Percentiles rank a stretch among this genome's conserved stretches.
Conservation (phyloP, 208 protist species). For the Spongospora subterranea region DNA sequence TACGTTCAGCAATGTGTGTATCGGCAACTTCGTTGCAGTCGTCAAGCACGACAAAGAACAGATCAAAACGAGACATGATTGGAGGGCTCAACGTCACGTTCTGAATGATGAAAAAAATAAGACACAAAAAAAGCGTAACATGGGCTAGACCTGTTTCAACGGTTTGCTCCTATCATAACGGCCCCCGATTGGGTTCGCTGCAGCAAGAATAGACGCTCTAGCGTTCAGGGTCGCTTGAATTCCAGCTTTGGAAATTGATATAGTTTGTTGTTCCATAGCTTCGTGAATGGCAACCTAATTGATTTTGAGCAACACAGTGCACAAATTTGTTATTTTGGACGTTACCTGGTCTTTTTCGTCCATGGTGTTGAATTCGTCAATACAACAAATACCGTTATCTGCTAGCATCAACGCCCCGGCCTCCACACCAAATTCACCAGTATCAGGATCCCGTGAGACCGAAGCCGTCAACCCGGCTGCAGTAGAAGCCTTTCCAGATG, state of each 20-base stretch:
- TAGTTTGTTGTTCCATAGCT: conserved; percentile 99
- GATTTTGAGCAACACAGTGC: neutral
- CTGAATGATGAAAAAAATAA: conserved; percentile 67
- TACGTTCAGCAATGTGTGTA: conserved; percentile 93
- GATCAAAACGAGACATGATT: conserved; percentile 99
- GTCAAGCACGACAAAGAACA: conserved; percentile 99
- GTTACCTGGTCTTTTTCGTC: conserved; percentile 93
- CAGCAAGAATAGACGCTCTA: conserved; percentile 86
- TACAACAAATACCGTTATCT: conserved; percentile 99
- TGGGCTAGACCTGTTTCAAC: conserved; percentile 1
- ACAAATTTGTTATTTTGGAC: neutral
- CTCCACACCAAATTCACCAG: conserved; percentile 98
- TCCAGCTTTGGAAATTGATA: conserved; percentile 96
- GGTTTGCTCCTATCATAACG: conserved; percentile 70
- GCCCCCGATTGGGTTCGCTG: conserved; percentile 96
- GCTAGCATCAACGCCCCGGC: conserved; percentile 99
- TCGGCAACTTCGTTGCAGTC: conserved; percentile 93
- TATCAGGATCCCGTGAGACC: conserved; percentile 95
- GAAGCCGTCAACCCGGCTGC: conserved; percentile 87
- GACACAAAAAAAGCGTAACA: neutral
- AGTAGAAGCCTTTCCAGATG: conserved; percentile 69
- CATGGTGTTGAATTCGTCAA: conserved; percentile 99
- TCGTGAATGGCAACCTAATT: conserved; percentile 96
- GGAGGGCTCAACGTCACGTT: conserved; percentile 82
- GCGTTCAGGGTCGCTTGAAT: conserved; percentile 97